Conservation (phyloP, 2,329 filamentous ascomycete species). For the Neofusicoccum umdonicola region DNA sequence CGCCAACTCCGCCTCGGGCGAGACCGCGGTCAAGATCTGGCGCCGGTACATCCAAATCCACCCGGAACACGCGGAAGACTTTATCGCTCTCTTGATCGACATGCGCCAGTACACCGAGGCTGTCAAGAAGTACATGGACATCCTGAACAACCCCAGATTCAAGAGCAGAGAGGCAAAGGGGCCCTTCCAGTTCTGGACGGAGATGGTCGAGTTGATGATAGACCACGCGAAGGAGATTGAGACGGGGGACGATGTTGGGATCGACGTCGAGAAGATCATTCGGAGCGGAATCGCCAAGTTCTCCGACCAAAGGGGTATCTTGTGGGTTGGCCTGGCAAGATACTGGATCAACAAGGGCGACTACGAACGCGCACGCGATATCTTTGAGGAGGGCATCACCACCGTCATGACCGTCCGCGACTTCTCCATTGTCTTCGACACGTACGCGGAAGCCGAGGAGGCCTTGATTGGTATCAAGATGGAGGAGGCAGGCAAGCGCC, state of each 20-base stretch:
- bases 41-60: constrained; percentile 95
- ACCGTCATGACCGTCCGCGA: constrained; percentile 99
- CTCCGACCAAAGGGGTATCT: constrained; percentile 86
- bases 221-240: constrained; percentile 85
- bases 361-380: constrained; percentile 87
- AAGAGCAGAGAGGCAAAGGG: constrained; percentile 91
- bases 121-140: constrained; percentile 83
- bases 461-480: constrained; percentile 89
- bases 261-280: constrained; percentile 89
- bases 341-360: constrained; percentile 94
- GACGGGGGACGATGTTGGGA: constrained; percentile 74
- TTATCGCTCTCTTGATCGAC: constrained; percentile 82
- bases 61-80: constrained; percentile 92
- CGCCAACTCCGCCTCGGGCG: constrained; percentile 83
- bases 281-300: constrained; percentile 88
- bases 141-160: constrained; percentile 88
- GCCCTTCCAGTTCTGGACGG: constrained; percentile 94
- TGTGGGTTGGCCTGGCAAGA: constrained; percentile 92
- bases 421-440: constrained; percentile 94
- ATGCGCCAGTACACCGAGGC: constrained; percentile 86
- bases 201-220: constrained; percentile 94
- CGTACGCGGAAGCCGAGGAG: constrained; percentile 95
- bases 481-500: constrained; percentile 76
- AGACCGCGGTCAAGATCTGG: constrained; percentile 92
- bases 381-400: constrained; percentile 94